These are phyloP conservation scores for Aspergillus aculeatus DNA, from an alignment of 2,329 filamentous ascomycete species.

Conservation along the genomic window DNA sequence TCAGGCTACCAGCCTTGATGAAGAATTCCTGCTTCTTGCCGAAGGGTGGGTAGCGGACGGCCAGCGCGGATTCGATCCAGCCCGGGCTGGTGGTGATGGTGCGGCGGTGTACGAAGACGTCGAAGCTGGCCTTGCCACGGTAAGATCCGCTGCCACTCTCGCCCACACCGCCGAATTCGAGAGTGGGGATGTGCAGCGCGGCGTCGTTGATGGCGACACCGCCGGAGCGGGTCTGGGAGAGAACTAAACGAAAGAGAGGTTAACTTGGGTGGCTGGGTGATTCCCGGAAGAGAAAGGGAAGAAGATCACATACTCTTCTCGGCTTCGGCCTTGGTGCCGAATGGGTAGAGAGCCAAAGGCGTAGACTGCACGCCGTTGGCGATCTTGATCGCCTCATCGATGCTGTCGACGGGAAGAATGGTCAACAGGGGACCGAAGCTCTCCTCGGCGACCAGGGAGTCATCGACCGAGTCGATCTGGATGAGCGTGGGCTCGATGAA, in stretches of 20 bases:
- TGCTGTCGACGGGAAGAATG: conserved; percentile 70
- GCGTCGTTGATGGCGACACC: conserved; percentile 60
- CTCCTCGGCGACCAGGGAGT: conserved; percentile 78
- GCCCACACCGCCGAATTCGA: conserved; percentile 82
- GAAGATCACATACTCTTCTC: conserved; percentile 59
- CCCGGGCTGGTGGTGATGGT: conserved; percentile 58
- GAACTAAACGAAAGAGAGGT: conserved; percentile 46
- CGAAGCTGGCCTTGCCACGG: conserved; percentile 69
- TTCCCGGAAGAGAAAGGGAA: not conserved
- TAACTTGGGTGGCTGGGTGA: not conserved
- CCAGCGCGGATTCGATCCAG: conserved; percentile 60
- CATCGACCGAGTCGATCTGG: conserved; percentile 71
- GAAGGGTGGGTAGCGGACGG: conserved; percentile 62
- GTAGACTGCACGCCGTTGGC: conserved; percentile 80
- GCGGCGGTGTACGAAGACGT: conserved; percentile 61
- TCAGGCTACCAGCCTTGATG: conserved; percentile 50
- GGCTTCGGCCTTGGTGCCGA: conserved; percentile 77
- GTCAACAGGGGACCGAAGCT: conserved; percentile 92
- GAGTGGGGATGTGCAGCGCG: conserved; percentile 69
- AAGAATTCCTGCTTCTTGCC: conserved; percentile 55
- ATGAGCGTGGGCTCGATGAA: conserved; percentile 94
- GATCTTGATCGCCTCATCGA: conserved; percentile 82
- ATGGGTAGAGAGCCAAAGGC: conserved; percentile 79
- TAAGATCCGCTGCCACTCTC: conserved; percentile 74
- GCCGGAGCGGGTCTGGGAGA: conserved; percentile 64